These are phyloP conservation scores for Citrus glauca DNA, from an alignment of 345 rosid genomes.

Conservation along the genomic window DNA sequence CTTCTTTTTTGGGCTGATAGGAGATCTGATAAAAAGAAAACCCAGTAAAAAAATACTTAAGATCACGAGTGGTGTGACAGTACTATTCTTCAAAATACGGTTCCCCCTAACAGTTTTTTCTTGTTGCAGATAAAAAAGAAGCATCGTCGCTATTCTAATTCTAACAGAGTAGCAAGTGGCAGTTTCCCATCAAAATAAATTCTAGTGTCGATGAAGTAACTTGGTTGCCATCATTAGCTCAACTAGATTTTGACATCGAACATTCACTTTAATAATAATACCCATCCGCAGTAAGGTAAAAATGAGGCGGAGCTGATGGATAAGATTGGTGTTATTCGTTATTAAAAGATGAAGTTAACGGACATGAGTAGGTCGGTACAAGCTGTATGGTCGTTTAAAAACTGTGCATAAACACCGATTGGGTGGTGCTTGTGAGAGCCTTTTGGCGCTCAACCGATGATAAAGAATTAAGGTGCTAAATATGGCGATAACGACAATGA, in stretches of 20 bases:
- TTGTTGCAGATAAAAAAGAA: no score
- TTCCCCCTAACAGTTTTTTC: fast-evolving
- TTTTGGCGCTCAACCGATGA: background rate
- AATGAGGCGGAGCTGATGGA: background rate
- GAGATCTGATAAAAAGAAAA: no score
- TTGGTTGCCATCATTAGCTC: no score
- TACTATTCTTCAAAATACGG: no score
- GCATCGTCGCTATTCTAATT: no score
- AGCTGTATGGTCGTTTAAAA: background rate
- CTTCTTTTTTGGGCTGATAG: no score
- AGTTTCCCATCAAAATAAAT: no score
- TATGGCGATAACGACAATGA: background rate
- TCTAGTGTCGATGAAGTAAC: no score
- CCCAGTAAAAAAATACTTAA: no score
- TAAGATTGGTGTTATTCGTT: background rate
- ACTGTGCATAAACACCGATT: background rate
- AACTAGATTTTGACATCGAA: no score
- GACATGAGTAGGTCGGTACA: background rate
- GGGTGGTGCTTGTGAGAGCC: background rate
- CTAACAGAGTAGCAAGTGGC: no score
- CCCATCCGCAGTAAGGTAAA: background rate
- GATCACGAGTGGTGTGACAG: no score
- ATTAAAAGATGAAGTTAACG: background rate
- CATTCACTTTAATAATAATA: background rate
- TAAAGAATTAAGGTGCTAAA: background rate